Conservation (phyloP, 176 grass and related monocot species). For the Olyra latifolia region DNA sequence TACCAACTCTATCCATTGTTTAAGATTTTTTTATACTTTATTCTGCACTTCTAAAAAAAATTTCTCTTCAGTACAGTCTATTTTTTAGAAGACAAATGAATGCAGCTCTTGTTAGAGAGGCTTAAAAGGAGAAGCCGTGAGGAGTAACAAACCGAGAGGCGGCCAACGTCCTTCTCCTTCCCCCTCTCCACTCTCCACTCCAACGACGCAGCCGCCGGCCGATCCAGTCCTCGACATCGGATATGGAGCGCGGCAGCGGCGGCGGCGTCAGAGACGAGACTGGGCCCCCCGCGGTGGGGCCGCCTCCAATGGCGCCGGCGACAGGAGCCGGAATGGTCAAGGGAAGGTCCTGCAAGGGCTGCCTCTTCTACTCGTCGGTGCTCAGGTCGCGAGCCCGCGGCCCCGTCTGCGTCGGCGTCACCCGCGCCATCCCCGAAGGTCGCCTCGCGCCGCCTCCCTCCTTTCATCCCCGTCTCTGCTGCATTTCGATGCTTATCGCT, state of each 20-base stretch:
- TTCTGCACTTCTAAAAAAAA: too few species aligned
- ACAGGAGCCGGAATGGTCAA: conserved; percentile 26
- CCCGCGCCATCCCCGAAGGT: conserved; percentile 65
- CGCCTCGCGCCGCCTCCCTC: not conserved
- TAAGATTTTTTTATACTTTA: too few species aligned
- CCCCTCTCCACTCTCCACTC: too few species aligned
- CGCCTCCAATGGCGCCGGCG: not conserved
- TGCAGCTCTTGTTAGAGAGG: too few species aligned
- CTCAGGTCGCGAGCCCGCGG: conserved; percentile 57
- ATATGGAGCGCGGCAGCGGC: conserved; percentile 31
- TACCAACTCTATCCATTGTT: too few species aligned
- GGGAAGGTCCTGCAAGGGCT: conserved; percentile 86
- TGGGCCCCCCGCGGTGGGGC: conserved; percentile 11
- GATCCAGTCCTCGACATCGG: not conserved
- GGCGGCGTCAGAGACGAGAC: conserved; percentile 33
- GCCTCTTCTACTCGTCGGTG: conserved; percentile 80
- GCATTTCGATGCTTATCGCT: not conserved
- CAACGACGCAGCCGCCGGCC: too few species aligned
- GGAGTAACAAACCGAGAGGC: too few species aligned
- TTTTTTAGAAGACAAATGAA: too few species aligned
- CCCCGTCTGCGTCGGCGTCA: conserved; percentile 77
- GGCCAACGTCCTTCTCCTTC: too few species aligned
- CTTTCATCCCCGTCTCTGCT: not conserved
- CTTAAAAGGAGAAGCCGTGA: too few species aligned
- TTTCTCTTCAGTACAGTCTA: too few species aligned